A percentile compares a stretch with the other conserved stretches of the same genome.
Evolutionary conservation across 73 alveolate genomes (phyloP).

Genomic region (Breviolum minutum): DNA sequence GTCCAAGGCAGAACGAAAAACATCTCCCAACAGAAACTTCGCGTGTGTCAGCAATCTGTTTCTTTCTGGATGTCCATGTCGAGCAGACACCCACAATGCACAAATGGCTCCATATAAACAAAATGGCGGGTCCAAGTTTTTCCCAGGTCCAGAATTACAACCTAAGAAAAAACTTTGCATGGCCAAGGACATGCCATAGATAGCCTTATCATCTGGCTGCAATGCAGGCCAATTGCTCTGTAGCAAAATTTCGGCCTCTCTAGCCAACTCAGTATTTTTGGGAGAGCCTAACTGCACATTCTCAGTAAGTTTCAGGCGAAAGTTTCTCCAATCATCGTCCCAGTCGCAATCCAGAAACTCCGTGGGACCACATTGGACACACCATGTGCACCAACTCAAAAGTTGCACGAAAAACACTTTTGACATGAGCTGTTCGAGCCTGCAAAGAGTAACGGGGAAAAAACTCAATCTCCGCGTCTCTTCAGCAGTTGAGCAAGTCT

Average conservation of each 20-base stretch:
- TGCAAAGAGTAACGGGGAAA: not conserved
- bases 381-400: not conserved
- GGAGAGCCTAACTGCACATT: slow-evolving; percentile 33
- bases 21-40: slow-evolving; percentile 15
- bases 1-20: slow-evolving; percentile 33
- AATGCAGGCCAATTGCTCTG: not conserved
- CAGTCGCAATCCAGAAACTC: slow-evolving; percentile 13
- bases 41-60: slow-evolving; percentile 29
- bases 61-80: slow-evolving; percentile 36
- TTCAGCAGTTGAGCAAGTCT: too few species aligned
- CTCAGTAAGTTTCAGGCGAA: slow-evolving; percentile 27
- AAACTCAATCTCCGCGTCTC: too few species aligned
- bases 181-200: slow-evolving; percentile 60
- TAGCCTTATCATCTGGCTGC: slow-evolving; percentile 36
- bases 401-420: not conserved
- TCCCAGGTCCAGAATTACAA: slow-evolving; percentile 42
- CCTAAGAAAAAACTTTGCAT: slow-evolving; percentile 45
- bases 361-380: not conserved
- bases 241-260: not conserved
- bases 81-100: slow-evolving; percentile 64
- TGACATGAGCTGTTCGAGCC: not conserved
- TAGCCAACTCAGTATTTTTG: not conserved
- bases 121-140: not conserved
- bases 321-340: slow-evolving; percentile 17
- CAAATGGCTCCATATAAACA: slow-evolving; percentile 49